Evolutionary conservation across 163 green algal species (phyloP).

Genomic region (Prototheca cutis): DNA sequence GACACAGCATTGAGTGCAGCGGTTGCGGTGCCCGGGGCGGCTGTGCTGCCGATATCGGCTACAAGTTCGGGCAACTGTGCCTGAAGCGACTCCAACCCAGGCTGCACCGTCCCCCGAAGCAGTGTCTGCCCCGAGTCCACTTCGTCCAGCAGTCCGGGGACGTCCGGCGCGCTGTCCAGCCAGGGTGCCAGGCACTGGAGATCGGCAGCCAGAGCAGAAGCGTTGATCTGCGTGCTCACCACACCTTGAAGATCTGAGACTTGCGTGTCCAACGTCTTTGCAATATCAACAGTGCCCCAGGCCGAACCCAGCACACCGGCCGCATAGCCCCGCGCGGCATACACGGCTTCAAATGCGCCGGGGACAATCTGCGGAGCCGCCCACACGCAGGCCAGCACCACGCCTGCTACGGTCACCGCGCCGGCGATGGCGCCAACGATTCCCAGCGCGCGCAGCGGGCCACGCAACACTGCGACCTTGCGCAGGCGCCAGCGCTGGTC

Average conservation of each 20-base stretch:
- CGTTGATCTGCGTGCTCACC: constrained; percentile 19
- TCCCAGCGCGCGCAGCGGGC: background rate
- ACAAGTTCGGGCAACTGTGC: background rate
- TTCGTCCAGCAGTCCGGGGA: background rate
- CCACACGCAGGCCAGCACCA: constrained; percentile 3
- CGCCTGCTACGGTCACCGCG: background rate
- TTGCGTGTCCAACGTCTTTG: background rate
- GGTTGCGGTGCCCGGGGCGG: background rate
- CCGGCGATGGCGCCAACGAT: background rate
- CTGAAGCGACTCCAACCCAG: background rate
- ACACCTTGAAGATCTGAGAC: constrained; percentile 11
- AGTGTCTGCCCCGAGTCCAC: background rate
- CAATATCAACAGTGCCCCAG: constrained; percentile 5
- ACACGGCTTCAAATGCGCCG: constrained; percentile 1
- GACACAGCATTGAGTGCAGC: background rate
- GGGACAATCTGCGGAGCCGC: constrained; percentile 3
- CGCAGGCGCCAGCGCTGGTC: too few relatives aligned
- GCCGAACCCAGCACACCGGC: constrained; percentile 4
- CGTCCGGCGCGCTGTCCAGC: constrained; percentile 12
- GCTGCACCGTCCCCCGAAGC: background rate
- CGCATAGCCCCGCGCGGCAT: background rate
- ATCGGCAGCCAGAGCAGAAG: background rate
- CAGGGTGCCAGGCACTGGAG: constrained; percentile 13
- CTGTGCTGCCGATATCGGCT: background rate
- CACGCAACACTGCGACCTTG: constrained; percentile 2